A percentile compares a stretch with the other conserved stretches of the same genome.
These are phyloP conservation scores for Amylostereum areolatum DNA, from an alignment of 1,284 basidiomycete genomes.

Conservation along the genomic window DNA sequence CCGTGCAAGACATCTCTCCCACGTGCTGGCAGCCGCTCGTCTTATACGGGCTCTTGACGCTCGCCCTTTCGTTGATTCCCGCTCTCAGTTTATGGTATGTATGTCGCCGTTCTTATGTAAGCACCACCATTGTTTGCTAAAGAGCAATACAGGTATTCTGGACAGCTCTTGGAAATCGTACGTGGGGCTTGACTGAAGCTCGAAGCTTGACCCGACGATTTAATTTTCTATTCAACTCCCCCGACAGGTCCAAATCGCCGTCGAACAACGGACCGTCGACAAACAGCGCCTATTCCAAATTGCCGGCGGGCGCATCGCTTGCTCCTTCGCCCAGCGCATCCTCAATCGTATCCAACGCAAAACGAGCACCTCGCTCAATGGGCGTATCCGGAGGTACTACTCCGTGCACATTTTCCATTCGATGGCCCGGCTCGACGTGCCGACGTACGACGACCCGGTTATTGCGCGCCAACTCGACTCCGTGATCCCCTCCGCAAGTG, in stretches of 20 bases:
- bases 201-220: not conserved
- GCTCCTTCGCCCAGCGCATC: slow-evolving; percentile 40
- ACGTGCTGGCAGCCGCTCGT: slow-evolving; percentile 45
- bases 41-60: slow-evolving; percentile 39
- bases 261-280: slow-evolving; percentile 61
- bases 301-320: slow-evolving; percentile 49
- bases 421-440: slow-evolving; percentile 65
- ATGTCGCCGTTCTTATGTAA: not conserved
- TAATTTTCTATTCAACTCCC: not conserved
- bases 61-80: slow-evolving; percentile 50
- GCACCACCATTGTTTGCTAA: slow-evolving; percentile 5
- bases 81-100: slow-evolving; percentile 56
- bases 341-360: slow-evolving; percentile 32
- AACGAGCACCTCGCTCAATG: slow-evolving; percentile 44
- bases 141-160: slow-evolving; percentile 48
- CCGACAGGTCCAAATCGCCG: slow-evolving; percentile 56
- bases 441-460: slow-evolving; percentile 64
- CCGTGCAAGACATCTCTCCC: slow-evolving; percentile 56
- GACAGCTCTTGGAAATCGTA: slow-evolving; percentile 61
- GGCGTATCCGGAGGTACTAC: slow-evolving; percentile 57
- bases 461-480: slow-evolving; percentile 64
- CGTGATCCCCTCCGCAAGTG: slow-evolving; percentile 33
- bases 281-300: slow-evolving; percentile 48
- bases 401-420: slow-evolving; percentile 59
- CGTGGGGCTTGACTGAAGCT: slow-evolving; percentile 17